Base-by-base conservation (phyloP, 176 grass and related monocot species). In the Lolium multiflorum region DNA sequence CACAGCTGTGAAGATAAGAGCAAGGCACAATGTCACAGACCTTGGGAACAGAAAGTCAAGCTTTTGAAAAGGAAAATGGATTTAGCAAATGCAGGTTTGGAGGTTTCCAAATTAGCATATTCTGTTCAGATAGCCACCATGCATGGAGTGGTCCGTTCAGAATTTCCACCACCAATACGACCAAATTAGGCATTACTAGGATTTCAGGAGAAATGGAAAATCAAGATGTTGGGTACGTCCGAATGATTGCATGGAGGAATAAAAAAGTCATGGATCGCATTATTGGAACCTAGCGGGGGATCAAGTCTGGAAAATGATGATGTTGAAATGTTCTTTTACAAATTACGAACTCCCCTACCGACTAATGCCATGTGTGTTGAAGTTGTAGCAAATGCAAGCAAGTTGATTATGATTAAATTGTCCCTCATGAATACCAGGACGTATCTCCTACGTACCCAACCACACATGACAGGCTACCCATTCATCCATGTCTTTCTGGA, bases 1-100 rank as follows among this genome's bases (percentile, higher is more conserved):
- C 70, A 85, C 82, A 91, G 70, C 86, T 88, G 71, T 72, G 71
- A 60, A 64, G 77, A 88, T 82, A 91, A 91, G 89, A 52, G 62
- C 76, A 35, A 37, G 77, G 77, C 62, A 48, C 85, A 88, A 63
- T 88, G 85, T 80, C 85, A 88, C 70, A 24, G 1, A 0, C 70
- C 25, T 7, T 17, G 51, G 81, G 69, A 80, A 63, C 89, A 91
- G 76, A 44, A 22, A 61, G 39, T 57, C 89, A 81, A 81, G 82
- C 69, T 52, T 47, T 76, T 81, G 69, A 15, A 76, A 69, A 77
- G 70, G 60, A 85, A 60, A 69, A 13, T 10, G 31, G 26, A 55
- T 17, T 76, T 76, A 20, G 26, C 74, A 37, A 37, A 55, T 55
- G 74, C 25, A 51, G 20, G 39, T 51, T 68, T 50, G 58, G 26